A percentile compares a stretch with the other conserved stretches of the same genome.
phyloP scores from a whole-genome alignment of 108 stramenopile species.

The Skeletonema potamos region DNA sequence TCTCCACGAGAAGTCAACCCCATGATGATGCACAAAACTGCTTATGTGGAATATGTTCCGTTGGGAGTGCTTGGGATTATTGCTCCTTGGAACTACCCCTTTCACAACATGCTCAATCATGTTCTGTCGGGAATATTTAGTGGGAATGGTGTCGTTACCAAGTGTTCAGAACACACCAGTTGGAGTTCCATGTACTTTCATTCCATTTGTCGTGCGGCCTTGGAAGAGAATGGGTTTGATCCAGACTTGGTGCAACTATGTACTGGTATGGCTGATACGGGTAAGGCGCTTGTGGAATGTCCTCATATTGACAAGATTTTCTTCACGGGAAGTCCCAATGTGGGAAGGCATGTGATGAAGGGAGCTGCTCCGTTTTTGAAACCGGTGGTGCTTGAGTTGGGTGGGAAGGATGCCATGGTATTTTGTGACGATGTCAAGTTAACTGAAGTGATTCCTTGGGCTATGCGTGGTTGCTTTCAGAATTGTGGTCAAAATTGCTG shows the following conservation, averaged over 20 bases:
- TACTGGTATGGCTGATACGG: constrained; percentile 92
- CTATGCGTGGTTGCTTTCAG: constrained; percentile 96
- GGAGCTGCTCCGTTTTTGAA: constrained; percentile 86
- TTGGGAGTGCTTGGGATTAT: constrained; percentile 96
- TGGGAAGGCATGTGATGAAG: constrained; percentile 93
- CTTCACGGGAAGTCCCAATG: constrained; percentile 95
- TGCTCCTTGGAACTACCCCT: constrained; percentile 99
- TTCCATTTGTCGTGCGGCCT: constrained; percentile 73
- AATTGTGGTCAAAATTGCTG: constrained; percentile 99
- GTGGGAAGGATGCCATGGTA: constrained; percentile 99
- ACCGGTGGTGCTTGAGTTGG: constrained; percentile 98
- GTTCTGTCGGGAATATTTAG: constrained; percentile 93
- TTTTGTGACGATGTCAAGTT: constrained; percentile 92
- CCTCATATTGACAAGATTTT: constrained; percentile 96
- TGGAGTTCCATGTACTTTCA: constrained; percentile 90
- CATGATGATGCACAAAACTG: constrained; percentile 95
- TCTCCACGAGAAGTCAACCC: constrained; percentile 81
- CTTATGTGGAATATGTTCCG: constrained; percentile 96
- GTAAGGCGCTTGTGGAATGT: constrained; percentile 88
- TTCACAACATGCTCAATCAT: constrained; percentile 98
- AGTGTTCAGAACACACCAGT: constrained; percentile 93
- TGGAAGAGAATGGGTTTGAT: constrained; percentile 88
- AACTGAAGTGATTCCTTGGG: constrained; percentile 79
- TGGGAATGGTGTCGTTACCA: constrained; percentile 97
- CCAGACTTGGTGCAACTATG: constrained; percentile 92